A percentile compares a stretch with the other conserved stretches of the same genome.
These are phyloP conservation scores for Arbutus unedo DNA, from an alignment of 148 eudicot genomes.

Conservation along the genomic window DNA sequence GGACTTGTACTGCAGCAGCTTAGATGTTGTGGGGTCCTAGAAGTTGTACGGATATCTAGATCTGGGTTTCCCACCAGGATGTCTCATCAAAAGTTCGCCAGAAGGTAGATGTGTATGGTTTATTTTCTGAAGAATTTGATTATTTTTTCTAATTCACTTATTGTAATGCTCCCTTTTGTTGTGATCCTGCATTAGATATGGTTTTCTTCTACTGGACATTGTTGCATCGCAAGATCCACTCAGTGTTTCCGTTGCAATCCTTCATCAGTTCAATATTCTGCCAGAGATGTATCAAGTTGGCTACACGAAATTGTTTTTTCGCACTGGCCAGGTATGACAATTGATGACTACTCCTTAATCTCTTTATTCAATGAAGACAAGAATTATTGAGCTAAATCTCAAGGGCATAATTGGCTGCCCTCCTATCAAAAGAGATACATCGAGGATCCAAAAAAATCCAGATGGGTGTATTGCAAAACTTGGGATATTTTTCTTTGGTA, in stretches of 20 bases:
- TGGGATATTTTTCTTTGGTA: not conserved
- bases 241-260: conserved; percentile 85
- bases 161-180: not conserved
- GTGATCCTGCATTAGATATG: conserved; percentile 51
- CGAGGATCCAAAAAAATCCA: not conserved
- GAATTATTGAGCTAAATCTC: not conserved
- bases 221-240: conserved; percentile 83
- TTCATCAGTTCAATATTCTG: conserved; percentile 83
- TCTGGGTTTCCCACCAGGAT: conserved; percentile 92
- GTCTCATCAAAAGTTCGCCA: conserved; percentile 88
- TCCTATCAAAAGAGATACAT: not conserved
- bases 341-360: not conserved
- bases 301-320: conserved; percentile 87
- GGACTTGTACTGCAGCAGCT: conserved; percentile 82
- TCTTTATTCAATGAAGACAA: not conserved
- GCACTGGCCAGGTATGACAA: conserved; percentile 87
- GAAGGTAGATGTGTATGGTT: conserved; percentile 51
- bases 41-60: conserved; percentile 96
- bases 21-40: conserved; percentile 90
- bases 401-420: not conserved
- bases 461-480: not conserved
- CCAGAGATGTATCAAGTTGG: conserved; percentile 99
- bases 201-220: conserved; percentile 76
- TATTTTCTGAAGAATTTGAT: not conserved
- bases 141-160: not conserved